Evolutionary conservation across 177 flowering plant species (phyloP), one percentile per base, ranked within the genome.

Genomic region (Telopea speciosissima): DNA sequence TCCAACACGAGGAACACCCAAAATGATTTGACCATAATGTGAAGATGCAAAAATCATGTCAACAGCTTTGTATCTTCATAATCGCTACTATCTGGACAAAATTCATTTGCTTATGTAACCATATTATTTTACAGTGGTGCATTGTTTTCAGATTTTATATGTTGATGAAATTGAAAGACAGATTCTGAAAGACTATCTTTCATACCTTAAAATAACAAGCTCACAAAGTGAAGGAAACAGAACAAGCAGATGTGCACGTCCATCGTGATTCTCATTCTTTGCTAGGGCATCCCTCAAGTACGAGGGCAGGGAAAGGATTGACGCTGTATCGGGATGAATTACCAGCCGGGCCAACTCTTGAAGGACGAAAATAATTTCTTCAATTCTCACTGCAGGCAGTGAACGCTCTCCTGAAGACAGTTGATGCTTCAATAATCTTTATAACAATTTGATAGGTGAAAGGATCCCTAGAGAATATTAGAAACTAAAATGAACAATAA

Each of bases 221-320:
- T 93, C 97, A 70, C 93, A 91, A 6, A 96, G 79, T 66, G 97
- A 79, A 61, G 97, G 93, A 68, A 84, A 87, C 13, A 96, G 84
- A 64, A 84, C 83, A 68, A 91, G 81, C 42, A 96, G 87, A 78
- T 96, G 99, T 5, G 89, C 81, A 49, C 84, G 95, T 11, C 77
- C 79, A 65, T 78, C 77, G 22, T 63, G 69, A 62, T 73, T 78
- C 65, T 81, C 79, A 23, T 80, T 75, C 52, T 68, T 76, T 8
- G 76, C 36, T 10, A 82, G 70, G 68, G 80, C 84, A 69, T 71
- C 81, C 79, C 81, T 91, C 75, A 90, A 74, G 65, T 68, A 59
- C 21, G 88, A 84, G 73, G 72, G 83, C 52, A 90, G 72, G 59
- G 88, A 88, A 73, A 96, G 91, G 72, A 79, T 77, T 11, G 87